Evolutionary conservation across 768 basidiomycete species (phyloP).

Genomic region (Auriculariales sp.): DNA sequence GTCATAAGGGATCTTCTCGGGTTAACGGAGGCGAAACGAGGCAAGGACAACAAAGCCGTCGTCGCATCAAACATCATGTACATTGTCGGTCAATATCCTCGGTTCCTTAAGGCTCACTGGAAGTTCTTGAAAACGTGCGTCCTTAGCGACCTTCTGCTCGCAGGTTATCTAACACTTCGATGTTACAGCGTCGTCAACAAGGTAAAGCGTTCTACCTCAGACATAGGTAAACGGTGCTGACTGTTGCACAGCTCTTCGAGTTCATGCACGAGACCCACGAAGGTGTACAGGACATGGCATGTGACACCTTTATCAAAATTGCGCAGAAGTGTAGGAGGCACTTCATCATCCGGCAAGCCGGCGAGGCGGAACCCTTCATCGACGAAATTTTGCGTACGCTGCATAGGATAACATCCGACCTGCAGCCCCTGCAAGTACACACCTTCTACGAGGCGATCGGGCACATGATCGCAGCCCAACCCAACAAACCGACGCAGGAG

Average conservation of each 20-base stretch:
- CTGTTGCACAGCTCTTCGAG: conserved; percentile 92
- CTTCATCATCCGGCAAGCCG: conserved; percentile 97
- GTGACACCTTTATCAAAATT: conserved; percentile 99
- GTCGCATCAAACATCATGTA: conserved; percentile 96
- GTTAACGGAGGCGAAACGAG: conserved; percentile 93
- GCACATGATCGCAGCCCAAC: conserved; percentile 98
- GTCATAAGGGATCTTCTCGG: conserved; percentile 99
- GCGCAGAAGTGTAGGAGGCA: conserved; percentile 96
- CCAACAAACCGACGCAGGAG: conserved; percentile 94
- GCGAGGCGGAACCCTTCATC: conserved; percentile 93
- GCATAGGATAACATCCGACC: conserved; percentile 87
- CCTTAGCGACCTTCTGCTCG: not conserved
- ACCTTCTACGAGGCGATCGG: conserved; percentile 50
- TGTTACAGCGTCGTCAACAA: conserved; percentile 72
- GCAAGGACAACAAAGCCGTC: conserved; percentile 99
- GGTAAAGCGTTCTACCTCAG: too few relatives aligned
- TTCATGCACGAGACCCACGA: conserved; percentile 63
- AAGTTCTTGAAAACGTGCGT: conserved; percentile 87
- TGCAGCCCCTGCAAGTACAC: conserved; percentile 69
- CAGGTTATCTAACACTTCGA: not conserved
- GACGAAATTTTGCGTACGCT: conserved; percentile 89
- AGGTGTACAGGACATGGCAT: conserved; percentile 99
- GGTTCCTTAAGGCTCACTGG: conserved; percentile 99
- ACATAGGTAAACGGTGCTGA: too few relatives aligned
- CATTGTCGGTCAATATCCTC: conserved; percentile 97